phyloP scores from a whole-genome alignment of 2,329 filamentous ascomycete species.

The Stagonosporopsis rhizophila region DNA sequence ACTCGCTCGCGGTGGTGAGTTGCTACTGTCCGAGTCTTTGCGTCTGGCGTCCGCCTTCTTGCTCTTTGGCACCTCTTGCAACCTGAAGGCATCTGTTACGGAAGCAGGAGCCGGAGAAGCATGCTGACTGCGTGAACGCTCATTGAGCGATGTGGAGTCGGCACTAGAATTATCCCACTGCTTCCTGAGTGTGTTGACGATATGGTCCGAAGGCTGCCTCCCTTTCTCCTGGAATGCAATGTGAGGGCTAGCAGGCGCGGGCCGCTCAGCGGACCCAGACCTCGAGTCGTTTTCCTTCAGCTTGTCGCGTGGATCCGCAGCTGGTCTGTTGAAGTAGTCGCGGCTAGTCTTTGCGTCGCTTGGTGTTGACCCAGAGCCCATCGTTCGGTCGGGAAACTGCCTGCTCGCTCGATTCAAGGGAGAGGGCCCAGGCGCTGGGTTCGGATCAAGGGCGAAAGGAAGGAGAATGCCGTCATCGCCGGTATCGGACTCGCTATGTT shows the following conservation, averaged over 20 bases:
- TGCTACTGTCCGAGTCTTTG: conserved; percentile 54
- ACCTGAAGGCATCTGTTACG: conserved; percentile 64
- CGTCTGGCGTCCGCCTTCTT: conserved; percentile 58
- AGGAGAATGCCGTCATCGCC: conserved; percentile 61
- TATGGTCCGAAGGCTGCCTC: conserved; percentile 68
- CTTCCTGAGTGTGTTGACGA: conserved; percentile 62
- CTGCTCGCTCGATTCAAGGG: conserved; percentile 45
- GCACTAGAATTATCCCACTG: conserved; percentile 45
- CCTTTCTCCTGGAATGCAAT: conserved; percentile 90
- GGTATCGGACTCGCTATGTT: conserved; percentile 70
- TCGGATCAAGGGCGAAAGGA: conserved; percentile 61
- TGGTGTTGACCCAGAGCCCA: conserved; percentile 26
- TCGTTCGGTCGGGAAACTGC: conserved; percentile 37
- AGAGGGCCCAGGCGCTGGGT: conserved; percentile 52
- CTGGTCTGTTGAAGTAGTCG: conserved; percentile 55
- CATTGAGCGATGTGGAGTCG: conserved; percentile 48
- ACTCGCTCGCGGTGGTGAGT: conserved; percentile 47
- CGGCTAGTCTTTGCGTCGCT: conserved; percentile 40
- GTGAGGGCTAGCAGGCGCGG: conserved; percentile 72
- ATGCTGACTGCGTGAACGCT: conserved; percentile 57
- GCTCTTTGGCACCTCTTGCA: conserved; percentile 80
- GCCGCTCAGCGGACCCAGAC: conserved; percentile 54
- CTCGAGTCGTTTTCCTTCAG: conserved; percentile 53
- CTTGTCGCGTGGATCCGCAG: conserved; percentile 50
- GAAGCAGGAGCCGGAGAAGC: conserved; percentile 45